Conservation (phyloP, 441 rosid species). For the Populus trichocarpa region DNA sequence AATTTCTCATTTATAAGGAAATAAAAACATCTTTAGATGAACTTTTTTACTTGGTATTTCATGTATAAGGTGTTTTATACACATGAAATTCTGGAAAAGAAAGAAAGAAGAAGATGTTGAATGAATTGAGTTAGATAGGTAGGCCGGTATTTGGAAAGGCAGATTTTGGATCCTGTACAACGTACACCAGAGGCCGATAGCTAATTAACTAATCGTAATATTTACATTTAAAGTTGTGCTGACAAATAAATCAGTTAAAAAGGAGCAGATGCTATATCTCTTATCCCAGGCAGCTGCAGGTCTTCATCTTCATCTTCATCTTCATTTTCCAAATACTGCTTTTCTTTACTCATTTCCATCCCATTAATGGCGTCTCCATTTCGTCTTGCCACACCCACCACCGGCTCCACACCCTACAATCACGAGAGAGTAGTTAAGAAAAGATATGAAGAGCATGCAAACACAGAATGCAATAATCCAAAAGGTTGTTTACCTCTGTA, state of each 20-base stretch:
- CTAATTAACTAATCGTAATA: background rate
- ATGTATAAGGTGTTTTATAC: too few species aligned
- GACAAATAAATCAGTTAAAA: constrained; percentile 17
- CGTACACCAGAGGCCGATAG: too few species aligned
- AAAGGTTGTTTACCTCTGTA: constrained; percentile 27
- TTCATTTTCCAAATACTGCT: background rate
- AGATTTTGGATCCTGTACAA: background rate
- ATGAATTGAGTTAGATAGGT: too few species aligned
- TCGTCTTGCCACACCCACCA: background rate
- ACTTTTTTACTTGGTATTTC: too few species aligned
- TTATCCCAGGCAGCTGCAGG: background rate
- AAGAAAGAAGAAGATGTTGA: too few species aligned
- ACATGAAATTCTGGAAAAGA: too few species aligned
- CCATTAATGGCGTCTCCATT: background rate
- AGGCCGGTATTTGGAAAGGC: background rate
- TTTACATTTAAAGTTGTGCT: background rate
- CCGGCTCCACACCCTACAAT: constrained; percentile 40
- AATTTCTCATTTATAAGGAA: too few species aligned
- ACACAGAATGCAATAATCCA: too few species aligned
- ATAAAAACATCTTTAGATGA: too few species aligned
- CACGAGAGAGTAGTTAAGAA: background rate
- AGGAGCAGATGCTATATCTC: constrained; percentile 34
- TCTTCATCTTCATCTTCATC: background rate
- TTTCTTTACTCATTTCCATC: constrained; percentile 1
- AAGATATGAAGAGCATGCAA: background rate